A percentile compares a stretch with the other conserved stretches of the same genome.
Conservation (phyloP, 208 protist genomes). For the Balamuthia mandrillaris region DNA sequence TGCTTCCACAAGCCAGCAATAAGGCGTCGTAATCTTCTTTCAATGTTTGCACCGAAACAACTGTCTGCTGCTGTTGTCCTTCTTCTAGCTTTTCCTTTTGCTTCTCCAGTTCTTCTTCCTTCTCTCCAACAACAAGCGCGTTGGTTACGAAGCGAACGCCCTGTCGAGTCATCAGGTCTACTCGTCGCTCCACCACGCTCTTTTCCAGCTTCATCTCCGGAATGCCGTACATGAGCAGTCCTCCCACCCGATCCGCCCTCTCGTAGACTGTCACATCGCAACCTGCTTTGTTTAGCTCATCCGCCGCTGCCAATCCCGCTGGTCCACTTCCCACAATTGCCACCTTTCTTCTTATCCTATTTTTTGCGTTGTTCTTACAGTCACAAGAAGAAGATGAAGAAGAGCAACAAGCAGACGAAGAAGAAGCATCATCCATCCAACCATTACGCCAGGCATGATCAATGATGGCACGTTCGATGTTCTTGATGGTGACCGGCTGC, state of each 20-base stretch:
- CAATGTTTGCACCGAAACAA: slow-evolving; percentile 1
- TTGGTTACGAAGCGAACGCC: slow-evolving; percentile 66
- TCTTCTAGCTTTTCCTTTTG: slow-evolving; percentile 34
- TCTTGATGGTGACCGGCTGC: slow-evolving; percentile 76
- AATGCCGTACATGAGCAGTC: slow-evolving; percentile 80
- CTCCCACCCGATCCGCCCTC: slow-evolving; percentile 69
- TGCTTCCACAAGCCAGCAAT: slow-evolving; percentile 70
- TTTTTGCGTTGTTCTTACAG: background rate
- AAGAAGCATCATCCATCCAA: too few species aligned
- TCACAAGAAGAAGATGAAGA: background rate
- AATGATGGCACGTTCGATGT: slow-evolving; percentile 77
- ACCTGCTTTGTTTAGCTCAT: slow-evolving; percentile 74
- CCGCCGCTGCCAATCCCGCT: slow-evolving; percentile 75
- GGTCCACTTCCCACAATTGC: slow-evolving; percentile 78
- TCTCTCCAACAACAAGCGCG: too few species aligned
- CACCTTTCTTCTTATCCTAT: slow-evolving; percentile 56
- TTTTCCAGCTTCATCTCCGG: slow-evolving; percentile 80
- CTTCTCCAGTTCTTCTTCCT: slow-evolving; percentile 18
- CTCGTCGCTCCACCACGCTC: slow-evolving; percentile 62
- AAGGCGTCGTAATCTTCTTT: slow-evolving; percentile 59
- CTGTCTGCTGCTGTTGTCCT: background rate
- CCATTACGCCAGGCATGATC: slow-evolving; percentile 73
- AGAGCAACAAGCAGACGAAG: background rate
- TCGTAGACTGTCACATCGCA: slow-evolving; percentile 79
- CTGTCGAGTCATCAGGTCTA: slow-evolving; percentile 65